These are phyloP conservation scores for Aspergillus novofumigatus DNA, from an alignment of 2,329 filamentous ascomycete species.

Conservation along the genomic window DNA sequence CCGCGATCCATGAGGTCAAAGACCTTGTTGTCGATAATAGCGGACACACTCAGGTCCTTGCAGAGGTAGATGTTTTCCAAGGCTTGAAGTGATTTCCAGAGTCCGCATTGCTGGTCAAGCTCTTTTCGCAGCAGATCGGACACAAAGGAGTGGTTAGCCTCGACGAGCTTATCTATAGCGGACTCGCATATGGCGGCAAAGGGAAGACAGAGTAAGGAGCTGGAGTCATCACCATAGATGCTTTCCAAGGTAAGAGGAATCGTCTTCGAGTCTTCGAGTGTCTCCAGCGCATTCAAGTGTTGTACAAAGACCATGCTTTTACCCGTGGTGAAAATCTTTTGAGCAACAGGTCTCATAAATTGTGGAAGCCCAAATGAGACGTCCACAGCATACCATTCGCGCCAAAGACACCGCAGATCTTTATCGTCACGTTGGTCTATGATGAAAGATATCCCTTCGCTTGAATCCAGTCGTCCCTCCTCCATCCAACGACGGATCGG, in stretches of 20 bases:
- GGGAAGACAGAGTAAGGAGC: conserved; percentile 28
- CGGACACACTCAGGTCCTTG: conserved; percentile 65
- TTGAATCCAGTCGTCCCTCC: conserved; percentile 62
- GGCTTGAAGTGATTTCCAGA: conserved; percentile 61
- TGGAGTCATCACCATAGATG: conserved; percentile 37
- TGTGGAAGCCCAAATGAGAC: conserved; percentile 56
- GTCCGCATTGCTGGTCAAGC: conserved; percentile 65
- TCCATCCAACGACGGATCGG: conserved; percentile 84
- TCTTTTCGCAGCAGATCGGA: conserved; percentile 62
- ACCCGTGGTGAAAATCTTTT: conserved; percentile 77
- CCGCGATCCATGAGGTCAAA: conserved; percentile 69
- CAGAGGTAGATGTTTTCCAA: conserved; percentile 73
- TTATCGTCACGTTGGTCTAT: conserved; percentile 53
- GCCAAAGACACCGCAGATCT: conserved; percentile 68
- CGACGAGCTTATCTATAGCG: conserved; percentile 72
- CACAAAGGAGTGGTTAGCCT: conserved; percentile 67
- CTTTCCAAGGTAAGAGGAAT: conserved; percentile 28
- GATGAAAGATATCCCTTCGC: conserved; percentile 73
- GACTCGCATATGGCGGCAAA: conserved; percentile 65
- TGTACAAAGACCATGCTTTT: conserved; percentile 86
- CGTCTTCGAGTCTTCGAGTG: conserved; percentile 31
- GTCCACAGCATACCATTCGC: conserved; percentile 66
- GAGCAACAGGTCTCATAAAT: conserved; percentile 67
- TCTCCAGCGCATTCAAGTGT: conserved; percentile 53
- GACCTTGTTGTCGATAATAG: conserved; percentile 62